Percentiles rank a stretch among this genome's conserved stretches.
phyloP scores from a whole-genome alignment of 495 filamentous ascomycete genomes.

The Hypoxylon cercidicola region DNA sequence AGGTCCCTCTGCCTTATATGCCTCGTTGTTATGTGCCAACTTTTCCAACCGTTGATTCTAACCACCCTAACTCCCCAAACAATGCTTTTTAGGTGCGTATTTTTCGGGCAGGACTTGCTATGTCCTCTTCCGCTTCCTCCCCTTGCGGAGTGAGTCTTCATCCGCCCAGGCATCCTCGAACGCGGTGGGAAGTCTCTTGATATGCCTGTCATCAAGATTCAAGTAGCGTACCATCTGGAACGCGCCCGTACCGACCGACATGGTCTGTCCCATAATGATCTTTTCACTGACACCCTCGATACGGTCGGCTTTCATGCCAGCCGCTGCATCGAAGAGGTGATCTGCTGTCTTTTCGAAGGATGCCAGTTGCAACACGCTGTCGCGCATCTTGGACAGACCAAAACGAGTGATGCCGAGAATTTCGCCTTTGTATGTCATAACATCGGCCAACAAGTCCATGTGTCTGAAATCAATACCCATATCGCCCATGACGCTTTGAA shows the following conservation, averaged over 20 bases:
- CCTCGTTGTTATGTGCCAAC: not conserved
- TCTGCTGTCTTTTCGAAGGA: slow-evolving; percentile 99
- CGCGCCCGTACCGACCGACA: slow-evolving; percentile 89
- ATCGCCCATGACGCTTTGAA: slow-evolving; percentile 80
- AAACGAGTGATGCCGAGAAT: slow-evolving; percentile 98
- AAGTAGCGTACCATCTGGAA: slow-evolving; percentile 86
- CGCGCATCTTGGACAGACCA: slow-evolving; percentile 95
- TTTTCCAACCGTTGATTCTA: not conserved
- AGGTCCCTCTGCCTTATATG: not conserved
- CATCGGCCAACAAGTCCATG: slow-evolving; percentile 98
- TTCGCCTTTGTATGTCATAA: slow-evolving; percentile 99
- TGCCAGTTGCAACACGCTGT: slow-evolving; percentile 91
- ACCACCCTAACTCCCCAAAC: not conserved
- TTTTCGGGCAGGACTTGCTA: not conserved
- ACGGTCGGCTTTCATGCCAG: slow-evolving; percentile 84
- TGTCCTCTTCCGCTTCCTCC: slow-evolving; percentile 19
- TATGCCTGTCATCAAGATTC: slow-evolving; percentile 70
- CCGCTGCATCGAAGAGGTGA: slow-evolving; percentile 95
- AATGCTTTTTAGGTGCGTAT: not conserved
- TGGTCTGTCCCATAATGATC: slow-evolving; percentile 97
- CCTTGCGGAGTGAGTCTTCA: slow-evolving; percentile 31
- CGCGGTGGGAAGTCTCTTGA: slow-evolving; percentile 69
- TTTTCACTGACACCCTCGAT: slow-evolving; percentile 96
- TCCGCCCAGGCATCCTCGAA: slow-evolving; percentile 82
- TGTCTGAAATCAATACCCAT: slow-evolving; percentile 98